Conservation (phyloP, 2,329 filamentous ascomycete species). For the Gyromitra esculenta region DNA sequence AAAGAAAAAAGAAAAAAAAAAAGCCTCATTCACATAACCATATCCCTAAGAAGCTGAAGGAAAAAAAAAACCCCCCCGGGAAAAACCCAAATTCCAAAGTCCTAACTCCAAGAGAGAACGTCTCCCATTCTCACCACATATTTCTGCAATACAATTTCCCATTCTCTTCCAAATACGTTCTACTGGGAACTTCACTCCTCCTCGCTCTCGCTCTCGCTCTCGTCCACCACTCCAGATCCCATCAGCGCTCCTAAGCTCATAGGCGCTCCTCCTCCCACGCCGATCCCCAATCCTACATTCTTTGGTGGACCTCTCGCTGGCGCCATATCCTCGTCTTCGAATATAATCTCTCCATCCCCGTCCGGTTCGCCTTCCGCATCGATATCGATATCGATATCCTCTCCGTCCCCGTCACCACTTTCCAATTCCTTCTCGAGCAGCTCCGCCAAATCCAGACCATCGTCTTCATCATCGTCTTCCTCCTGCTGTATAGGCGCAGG, state of each 20-base stretch:
- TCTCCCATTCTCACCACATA: not conserved
- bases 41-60: not conserved
- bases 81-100: constrained; percentile 11
- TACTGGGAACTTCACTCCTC: constrained; percentile 33
- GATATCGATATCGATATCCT: constrained; percentile 3
- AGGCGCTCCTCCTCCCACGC: constrained; percentile 4
- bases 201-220: constrained; percentile 50
- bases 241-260: constrained; percentile 46
- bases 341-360: constrained; percentile 44
- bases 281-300: constrained; percentile 32
- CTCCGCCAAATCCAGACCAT: constrained; percentile 40
- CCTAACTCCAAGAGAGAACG: constrained; percentile 1
- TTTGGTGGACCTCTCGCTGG: constrained; percentile 18
- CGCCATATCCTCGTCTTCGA: constrained; percentile 39
- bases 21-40: not conserved
- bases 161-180: not conserved
- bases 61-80: not conserved
- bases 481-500: constrained; percentile 26
- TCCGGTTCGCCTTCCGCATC: constrained; percentile 40
- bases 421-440: constrained; percentile 50
- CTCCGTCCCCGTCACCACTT: constrained; percentile 44
- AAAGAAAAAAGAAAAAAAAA: not conserved
- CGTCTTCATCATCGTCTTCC: constrained; percentile 52
- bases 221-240: constrained; percentile 35
- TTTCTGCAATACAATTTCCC: not conserved